A percentile compares a stretch with the other conserved stretches of the same genome.
These are phyloP conservation scores for Rhizomucor miehei DNA, from an alignment of 371 early-diverging fungal genomes.

Conservation along the genomic window DNA sequence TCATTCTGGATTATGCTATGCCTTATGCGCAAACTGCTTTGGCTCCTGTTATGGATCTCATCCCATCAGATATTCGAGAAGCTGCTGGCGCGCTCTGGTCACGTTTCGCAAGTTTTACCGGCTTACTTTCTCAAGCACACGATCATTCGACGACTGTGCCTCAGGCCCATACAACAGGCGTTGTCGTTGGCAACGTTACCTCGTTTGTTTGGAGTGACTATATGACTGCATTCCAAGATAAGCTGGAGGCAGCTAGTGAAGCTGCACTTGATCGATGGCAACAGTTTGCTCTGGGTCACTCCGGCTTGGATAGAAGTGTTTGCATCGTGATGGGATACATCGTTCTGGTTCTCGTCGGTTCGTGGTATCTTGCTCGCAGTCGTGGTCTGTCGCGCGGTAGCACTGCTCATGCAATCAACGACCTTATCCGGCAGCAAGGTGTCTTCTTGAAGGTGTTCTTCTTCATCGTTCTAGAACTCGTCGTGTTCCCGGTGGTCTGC, in stretches of 20 bases:
- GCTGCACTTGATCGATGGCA: conserved; percentile 40
- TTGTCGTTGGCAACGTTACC: not conserved
- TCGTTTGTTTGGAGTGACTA: conserved; percentile 2
- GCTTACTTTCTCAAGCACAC: not conserved
- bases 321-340: conserved; percentile 49
- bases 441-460: conserved; percentile 67
- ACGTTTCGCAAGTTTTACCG: not conserved
- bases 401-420: conserved; percentile 26
- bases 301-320: conserved; percentile 41
- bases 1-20: conserved; percentile 36
- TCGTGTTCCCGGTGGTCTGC: conserved; percentile 83
- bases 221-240: conserved; percentile 14
- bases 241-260: conserved; percentile 14
- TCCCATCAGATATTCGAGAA: conserved; percentile 13
- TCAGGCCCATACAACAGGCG: no score
- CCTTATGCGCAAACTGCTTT: conserved; percentile 22
- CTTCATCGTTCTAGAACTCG: conserved; percentile 84
- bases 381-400: conserved; percentile 16
- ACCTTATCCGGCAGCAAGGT: conserved; percentile 58
- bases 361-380: conserved; percentile 49
- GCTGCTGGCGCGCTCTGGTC: conserved; percentile 3
- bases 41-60: conserved; percentile 4
- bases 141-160: not conserved
- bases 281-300: conserved; percentile 44
- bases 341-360: conserved; percentile 40